phyloP scores from a whole-genome alignment of 768 basidiomycete genomes.

The Boletus sensibilis region DNA sequence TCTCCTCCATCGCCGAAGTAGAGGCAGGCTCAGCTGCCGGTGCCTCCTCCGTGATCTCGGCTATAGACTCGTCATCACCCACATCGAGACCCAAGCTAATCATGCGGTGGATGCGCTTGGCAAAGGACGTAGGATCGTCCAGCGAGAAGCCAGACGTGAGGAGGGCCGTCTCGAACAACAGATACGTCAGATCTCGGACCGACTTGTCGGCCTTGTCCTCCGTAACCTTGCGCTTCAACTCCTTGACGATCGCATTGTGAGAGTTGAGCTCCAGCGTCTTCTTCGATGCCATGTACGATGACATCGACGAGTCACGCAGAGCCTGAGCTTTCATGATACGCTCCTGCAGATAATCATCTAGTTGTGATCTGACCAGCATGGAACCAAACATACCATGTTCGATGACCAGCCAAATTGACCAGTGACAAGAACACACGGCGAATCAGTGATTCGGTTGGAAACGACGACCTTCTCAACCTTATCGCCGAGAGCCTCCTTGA shows the following conservation, averaged over 20 bases:
- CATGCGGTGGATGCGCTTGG: slow-evolving; percentile 97
- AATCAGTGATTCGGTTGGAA: slow-evolving; percentile 97
- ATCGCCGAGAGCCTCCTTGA: slow-evolving; percentile 98
- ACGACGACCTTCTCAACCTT: slow-evolving; percentile 99
- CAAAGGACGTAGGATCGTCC: slow-evolving; percentile 92
- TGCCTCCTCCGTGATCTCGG: slow-evolving; percentile 40
- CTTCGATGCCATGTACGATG: slow-evolving; percentile 98
- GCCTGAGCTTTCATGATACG: slow-evolving; percentile 99
- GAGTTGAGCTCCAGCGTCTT: slow-evolving; percentile 98
- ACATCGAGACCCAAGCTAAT: slow-evolving; percentile 89
- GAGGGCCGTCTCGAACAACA: slow-evolving; percentile 95
- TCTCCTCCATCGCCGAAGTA: slow-evolving; percentile 95
- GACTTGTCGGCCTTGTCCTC: slow-evolving; percentile 99
- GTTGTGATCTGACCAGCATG: neutral
- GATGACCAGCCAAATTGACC: slow-evolving; percentile 99
- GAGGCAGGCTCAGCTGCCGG: slow-evolving; percentile 61
- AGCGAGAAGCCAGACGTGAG: slow-evolving; percentile 95
- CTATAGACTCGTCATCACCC: slow-evolving; percentile 61
- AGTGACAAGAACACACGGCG: slow-evolving; percentile 95
- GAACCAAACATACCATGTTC: slow-evolving; percentile 73
- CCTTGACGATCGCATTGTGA: slow-evolving; percentile 88
- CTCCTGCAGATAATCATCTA: slow-evolving; percentile 46
- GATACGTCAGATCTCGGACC: slow-evolving; percentile 92
- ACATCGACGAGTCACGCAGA: slow-evolving; percentile 94
- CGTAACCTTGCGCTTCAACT: slow-evolving; percentile 91